Base-by-base conservation (phyloP, 108 stramenopile genomes). In the Fragilariopsis cylindrus region DNA sequence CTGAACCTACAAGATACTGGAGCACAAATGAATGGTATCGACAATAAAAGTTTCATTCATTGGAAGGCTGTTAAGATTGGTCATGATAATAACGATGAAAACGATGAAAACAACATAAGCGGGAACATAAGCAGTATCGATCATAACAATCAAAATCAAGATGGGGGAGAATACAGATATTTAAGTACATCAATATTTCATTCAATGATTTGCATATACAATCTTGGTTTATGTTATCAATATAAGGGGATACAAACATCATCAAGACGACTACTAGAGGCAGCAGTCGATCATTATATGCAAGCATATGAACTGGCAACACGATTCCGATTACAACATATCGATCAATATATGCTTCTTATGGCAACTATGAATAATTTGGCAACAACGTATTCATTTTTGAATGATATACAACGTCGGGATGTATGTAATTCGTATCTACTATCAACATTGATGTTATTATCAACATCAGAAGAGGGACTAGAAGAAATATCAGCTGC, bases 31-130 rank as follows among this genome's bases (percentile, higher is more conserved):
- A 63, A 63, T 11, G 62, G 62, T n/a, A 43, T 63, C 0, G 62
- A 63, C 9, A 44, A 63, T n/a, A 44, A 47, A n/a, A 63, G 39
- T 43, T 63, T 63, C 15, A 63, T 63, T 63, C 62, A 63, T 40
- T 63, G 62, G 62, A 63, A 63, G 62, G 62, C 62, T 4, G 62
- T 63, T n/a, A 63, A 63, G 62, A 63, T 63, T n/a, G 62, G 62
- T 4, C 43, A 63, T 12, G 42, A 63, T n/a, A 2, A 63, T 40
- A 4, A 15, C 15, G 3, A 63, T 12, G 62, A 63, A 6, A 47
- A 13, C 42, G 30, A 30, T 30, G 30, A 30, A 2, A 30, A 30
- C 30, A 30, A 30, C 30, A 30, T 30, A 30, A 30, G 30, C 30
- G 30, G 30, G 30, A 30, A 30, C 30, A 30, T 30, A 30, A 30